Base-by-base conservation (phyloP, 768 basidiomycete species). In the Postia placenta region DNA sequence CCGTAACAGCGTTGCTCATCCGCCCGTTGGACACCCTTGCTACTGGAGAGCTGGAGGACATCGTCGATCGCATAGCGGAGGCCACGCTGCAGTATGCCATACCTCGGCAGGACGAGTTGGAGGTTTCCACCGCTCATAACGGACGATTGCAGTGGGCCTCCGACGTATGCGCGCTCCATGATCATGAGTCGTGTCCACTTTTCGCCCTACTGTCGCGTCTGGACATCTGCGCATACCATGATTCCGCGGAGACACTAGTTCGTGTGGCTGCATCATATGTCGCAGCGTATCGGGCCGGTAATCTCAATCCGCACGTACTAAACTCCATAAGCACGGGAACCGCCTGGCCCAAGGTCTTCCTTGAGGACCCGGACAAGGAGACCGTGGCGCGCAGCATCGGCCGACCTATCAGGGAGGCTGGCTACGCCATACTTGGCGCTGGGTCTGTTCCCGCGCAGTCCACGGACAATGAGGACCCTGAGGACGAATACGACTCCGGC, bases 31-130 rank as follows among this genome's bases (percentile, higher is more conserved):
- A 71, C 2, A 60, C 50, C 48, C 65, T 85, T 60, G 72, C 75
- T 9, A 66, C 79, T 0, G 80, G 79, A n/a, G 87, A 91, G 64
- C 67, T 81, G 23, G 83, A 83, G 41, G 64, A 58, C 11, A 76
- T 87, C 37, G 72, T 84, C 25, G 84, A 90, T 44, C 74, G 76
- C 42, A 76, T 89, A 15, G 86, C 85, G 6, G 80, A 83, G 54
- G 80, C 84, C 15, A 81, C 88, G 1, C 69, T 92, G 22, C 83
- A 87, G 60, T 91, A 91, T 59, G 82, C 86, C 14, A 80, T 92
- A 27, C 80, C 84, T 2, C 71, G 73, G 44, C 74, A 74, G 41
- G 74, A 71, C 33, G 42, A 35, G 9, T 5, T 22, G 27, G 27
- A 30, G 14, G 19, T 4, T 5, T 9, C 17, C 14, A 42, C 9